Base-by-base conservation (phyloP, 1,284 basidiomycete species). In the Cutaneotrichosporon mucoides region DNA sequence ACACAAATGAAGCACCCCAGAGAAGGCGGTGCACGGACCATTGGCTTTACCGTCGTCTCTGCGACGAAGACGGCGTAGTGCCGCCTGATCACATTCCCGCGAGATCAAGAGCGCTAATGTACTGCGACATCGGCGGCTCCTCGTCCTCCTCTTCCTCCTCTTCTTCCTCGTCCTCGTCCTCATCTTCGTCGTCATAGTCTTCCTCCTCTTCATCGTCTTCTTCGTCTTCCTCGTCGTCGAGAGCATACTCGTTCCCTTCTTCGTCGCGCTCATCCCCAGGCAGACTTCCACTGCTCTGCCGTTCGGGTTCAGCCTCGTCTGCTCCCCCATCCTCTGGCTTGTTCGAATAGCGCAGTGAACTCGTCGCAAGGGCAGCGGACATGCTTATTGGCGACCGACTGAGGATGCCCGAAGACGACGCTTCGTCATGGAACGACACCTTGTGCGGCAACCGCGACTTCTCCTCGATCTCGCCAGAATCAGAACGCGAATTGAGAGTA, bases 31-130 rank as follows among this genome's bases (percentile, higher is more conserved):
- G 24, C 24, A 24, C 24, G 24, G 24, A 24, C 24, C 24, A 24
- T 24, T 24, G 24, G 24, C 24, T 24, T 24, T 24, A 24, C 24
- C 24, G 24, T 24, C 24, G 24, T 24, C 24, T 24, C 24, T 24
- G 24, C 24, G 24, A 24, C 24, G 24, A 24, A 24, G 24, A 24
- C 24, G 24, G 24, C 24, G 24, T 24, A 24, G 24, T 24, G 24
- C 24, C 24, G 24, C 24, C n/a, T 36, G n/a, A 9, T 53, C 42
- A 53, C 51, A 52, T 56, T 7, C 61, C 61, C 6, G 73, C 74
- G 40, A 76, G 62, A 59, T 76, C 74, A 47, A 76, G 63, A 34
- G 75, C 75, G 40, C 66, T 69, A 48, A 76, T 75, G 63, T 73
- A 73, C 55, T 75, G 73, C 24, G 75, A 75, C 33, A 69, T 63